Conservation (phyloP, 1,284 basidiomycete genomes). For the Sporisorium iseilematis-ciliati region DNA sequence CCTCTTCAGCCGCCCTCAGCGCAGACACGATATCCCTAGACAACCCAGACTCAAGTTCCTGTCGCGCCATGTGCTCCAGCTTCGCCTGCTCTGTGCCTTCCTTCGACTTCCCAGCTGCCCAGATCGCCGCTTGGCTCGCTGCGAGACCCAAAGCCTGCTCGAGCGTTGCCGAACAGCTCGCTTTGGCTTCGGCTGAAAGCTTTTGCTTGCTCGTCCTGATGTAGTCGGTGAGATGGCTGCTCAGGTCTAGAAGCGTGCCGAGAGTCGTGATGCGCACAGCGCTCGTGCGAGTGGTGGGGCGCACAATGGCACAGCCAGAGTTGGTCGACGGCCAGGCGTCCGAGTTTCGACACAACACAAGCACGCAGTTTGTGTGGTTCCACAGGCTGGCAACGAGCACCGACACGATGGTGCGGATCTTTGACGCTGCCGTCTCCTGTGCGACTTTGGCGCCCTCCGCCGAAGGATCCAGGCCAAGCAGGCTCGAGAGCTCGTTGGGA, state of each 20-base stretch:
- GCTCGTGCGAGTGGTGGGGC: conserved; percentile 54
- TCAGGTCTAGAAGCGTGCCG: conserved; percentile 63
- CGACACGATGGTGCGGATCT: conserved; percentile 45
- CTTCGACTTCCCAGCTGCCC: conserved; percentile 40
- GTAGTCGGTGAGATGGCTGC: conserved; percentile 49
- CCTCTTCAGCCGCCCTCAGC: conserved; percentile 37
- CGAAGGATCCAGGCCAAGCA: conserved; percentile 80
- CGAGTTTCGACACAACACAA: conserved; percentile 76
- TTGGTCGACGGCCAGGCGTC: conserved; percentile 80
- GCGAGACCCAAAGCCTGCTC: conserved; percentile 49
- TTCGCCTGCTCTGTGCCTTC: conserved; percentile 13
- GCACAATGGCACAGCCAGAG: conserved; percentile 72
- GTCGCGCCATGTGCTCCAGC: conserved; percentile 41
- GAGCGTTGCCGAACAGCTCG: conserved; percentile 22
- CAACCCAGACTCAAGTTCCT: conserved; percentile 43
- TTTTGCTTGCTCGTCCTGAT: conserved; percentile 33
- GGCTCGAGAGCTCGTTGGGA: conserved; percentile 83
- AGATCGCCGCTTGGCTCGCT: conserved; percentile 49
- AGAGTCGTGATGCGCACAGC: conserved; percentile 57
- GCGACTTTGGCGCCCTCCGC: conserved; percentile 72
- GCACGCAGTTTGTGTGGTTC: conserved; percentile 78
- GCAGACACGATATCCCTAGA: conserved; percentile 39
- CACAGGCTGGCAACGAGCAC: conserved; percentile 76
- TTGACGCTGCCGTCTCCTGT: conserved; percentile 73
- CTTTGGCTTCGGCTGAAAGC: conserved; percentile 13